Percentiles rank a stretch among this genome's conserved stretches.
These are phyloP conservation scores for Umbelopsis sp. DNA, from an alignment of 371 early-diverging fungal species.

Conservation along the genomic window DNA sequence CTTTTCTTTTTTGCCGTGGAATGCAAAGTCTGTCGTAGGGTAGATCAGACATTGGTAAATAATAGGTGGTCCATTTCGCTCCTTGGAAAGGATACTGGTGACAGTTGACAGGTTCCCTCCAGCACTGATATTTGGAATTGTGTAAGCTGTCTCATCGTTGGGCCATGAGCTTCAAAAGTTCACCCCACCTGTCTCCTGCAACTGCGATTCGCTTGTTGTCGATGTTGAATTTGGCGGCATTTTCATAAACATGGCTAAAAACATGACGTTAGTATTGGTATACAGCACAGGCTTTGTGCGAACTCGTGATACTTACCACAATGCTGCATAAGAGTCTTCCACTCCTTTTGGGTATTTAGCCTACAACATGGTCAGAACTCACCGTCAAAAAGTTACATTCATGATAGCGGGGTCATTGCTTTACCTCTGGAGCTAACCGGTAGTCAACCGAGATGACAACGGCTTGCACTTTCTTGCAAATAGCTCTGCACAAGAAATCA, in stretches of 20 bases:
- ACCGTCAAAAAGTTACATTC: background rate
- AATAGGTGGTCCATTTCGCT: slow-evolving; percentile 27
- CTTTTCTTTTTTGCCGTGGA: slow-evolving; percentile 26
- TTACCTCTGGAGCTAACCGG: background rate
- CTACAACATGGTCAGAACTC: background rate
- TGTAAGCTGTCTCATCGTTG: too few species aligned
- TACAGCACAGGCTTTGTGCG: background rate
- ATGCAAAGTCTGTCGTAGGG: slow-evolving; percentile 29
- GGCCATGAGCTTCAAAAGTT: too few species aligned
- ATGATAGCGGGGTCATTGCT: background rate
- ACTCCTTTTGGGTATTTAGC: slow-evolving; percentile 4
- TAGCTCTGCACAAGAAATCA: background rate
- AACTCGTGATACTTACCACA: background rate
- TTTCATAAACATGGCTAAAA: slow-evolving; percentile 1
- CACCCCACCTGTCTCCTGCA: background rate
- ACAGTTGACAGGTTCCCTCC: slow-evolving; percentile 4
- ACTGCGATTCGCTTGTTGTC: background rate
- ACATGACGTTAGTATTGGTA: background rate
- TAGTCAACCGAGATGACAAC: slow-evolving; percentile 3
- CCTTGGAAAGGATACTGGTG: slow-evolving; percentile 23
- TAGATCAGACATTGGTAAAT: slow-evolving; percentile 37
- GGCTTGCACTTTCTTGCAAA: background rate
- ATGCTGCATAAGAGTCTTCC: background rate
- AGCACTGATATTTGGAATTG: background rate
- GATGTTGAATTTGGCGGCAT: background rate